Base-by-base conservation (phyloP, 2,329 filamentous ascomycete species). In the Elsinoe australis region DNA sequence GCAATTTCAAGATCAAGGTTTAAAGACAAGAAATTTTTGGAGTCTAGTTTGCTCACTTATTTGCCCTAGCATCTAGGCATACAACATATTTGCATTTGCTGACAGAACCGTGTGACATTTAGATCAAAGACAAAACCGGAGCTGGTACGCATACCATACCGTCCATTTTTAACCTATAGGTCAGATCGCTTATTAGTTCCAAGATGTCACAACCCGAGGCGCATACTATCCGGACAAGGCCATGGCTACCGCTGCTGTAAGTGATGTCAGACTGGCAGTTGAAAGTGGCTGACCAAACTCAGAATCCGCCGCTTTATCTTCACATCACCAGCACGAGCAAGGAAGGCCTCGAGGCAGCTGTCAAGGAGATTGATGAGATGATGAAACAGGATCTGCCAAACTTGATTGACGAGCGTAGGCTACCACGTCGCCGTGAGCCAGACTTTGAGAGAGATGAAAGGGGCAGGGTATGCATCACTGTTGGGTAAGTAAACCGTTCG, bases 81-180 rank as follows among this genome's bases (percentile, higher is more conserved):
- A 51, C 67, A 67, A 76, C 79, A 82, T 80, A 80, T 80, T 86
- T 82, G 79, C 85, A 87, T 81, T 80, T 92, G 87, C 89, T 96
- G 81, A 95, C 89, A 80, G 82, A 76, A 71, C 71, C 83, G 76
- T 81, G 79, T 92, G 82, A 80, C 71, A 85, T 85, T 62, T 89
- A 98, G 92, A 98, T 98, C 64, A 94, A 95, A 83, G 90, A 95
- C 75, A 87, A 95, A 64, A 96, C 90, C 82, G 92, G 92, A 78
- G 90, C 92, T 78, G 92, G 92, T 98, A 98, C 82, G 89, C 80
- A 74, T 71, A 72, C 71, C 69, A 61, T 65, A 67, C 68, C 68
- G 47, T 56, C 60, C 67, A 65, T 66, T 58, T 65, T 49, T 36
- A 28, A 52, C 44, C 18, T 48, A 59, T 69, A 67, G 67, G 72